phyloP scores from a whole-genome alignment of 768 basidiomycete species.

The Strobilomyces dryophilus region DNA sequence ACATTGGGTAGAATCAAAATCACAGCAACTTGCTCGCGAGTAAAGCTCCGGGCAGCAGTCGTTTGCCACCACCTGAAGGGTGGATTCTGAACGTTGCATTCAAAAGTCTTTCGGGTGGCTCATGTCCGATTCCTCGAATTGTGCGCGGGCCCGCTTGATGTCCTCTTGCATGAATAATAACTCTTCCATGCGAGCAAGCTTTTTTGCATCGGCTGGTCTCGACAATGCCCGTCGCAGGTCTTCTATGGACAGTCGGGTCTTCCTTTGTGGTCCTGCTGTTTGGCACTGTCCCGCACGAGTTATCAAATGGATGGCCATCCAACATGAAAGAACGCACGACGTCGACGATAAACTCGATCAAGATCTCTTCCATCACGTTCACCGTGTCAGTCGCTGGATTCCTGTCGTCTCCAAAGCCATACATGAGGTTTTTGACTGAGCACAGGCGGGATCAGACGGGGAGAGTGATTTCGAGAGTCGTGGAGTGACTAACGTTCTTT shows the following conservation, averaged over 20 bases:
- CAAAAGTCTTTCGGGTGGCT: conserved; percentile 45
- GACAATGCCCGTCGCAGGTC: conserved; percentile 79
- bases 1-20: too few species aligned
- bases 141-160: conserved; percentile 81
- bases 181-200: conserved; percentile 90
- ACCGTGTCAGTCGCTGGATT: conserved; percentile 87
- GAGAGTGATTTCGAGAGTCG: neutral
- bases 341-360: conserved; percentile 87
- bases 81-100: neutral
- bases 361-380: conserved; percentile 89
- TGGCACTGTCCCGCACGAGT: conserved; percentile 50
- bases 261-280: conserved; percentile 63
- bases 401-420: conserved; percentile 89
- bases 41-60: too few species aligned
- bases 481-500: conserved; percentile 64
- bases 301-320: neutral
- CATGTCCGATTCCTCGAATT: conserved; percentile 61
- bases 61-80: too few species aligned
- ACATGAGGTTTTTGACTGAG: conserved; percentile 82
- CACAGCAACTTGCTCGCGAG: too few species aligned
- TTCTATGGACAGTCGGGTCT: conserved; percentile 77
- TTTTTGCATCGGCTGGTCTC: conserved; percentile 85
- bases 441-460: conserved; percentile 12
- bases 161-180: conserved; percentile 91
- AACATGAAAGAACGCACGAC: conserved; percentile 53